Evolutionary conservation across 148 eudicot species (phyloP).

Genomic region (Polygonum aviculare): DNA sequence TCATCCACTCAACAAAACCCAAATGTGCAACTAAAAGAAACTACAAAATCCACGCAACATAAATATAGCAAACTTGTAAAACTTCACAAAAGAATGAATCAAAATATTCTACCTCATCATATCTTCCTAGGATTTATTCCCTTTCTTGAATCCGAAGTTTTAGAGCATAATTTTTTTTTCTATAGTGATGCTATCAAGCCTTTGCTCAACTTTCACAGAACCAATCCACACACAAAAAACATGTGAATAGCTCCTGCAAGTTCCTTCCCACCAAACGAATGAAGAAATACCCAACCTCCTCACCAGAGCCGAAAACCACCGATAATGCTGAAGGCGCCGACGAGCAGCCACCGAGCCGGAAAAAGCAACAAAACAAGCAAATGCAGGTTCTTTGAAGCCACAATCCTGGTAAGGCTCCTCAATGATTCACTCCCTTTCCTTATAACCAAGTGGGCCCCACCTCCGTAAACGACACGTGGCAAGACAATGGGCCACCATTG

Average conservation of each 20-base stretch:
- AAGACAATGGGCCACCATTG: constrained; percentile 62
- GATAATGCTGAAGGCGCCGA: constrained; percentile 10
- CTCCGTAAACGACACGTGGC: constrained; percentile 19
- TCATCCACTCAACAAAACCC: neutral
- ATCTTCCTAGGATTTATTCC: neutral
- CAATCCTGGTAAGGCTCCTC: constrained; percentile 53
- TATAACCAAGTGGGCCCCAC: constrained; percentile 28
- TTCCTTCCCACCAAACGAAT: neutral
- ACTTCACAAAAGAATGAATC: too few species aligned
- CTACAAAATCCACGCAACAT: too few species aligned
- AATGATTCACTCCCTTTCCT: constrained; percentile 51
- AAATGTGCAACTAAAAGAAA: neutral
- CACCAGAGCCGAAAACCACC: neutral
- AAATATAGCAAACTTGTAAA: too few species aligned
- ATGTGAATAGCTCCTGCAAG: constrained; percentile 4
- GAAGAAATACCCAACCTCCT: neutral
- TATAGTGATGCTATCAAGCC: neutral
- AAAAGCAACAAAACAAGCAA: constrained; percentile 58
- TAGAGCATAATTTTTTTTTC: neutral
- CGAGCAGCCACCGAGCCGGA: constrained; percentile 52
- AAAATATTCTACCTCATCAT: neutral
- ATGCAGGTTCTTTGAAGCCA: constrained; percentile 79
- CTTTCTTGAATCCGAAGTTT: neutral
- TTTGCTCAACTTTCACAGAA: constrained; percentile 5
- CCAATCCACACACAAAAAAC: constrained; percentile 1